phyloP scores from a whole-genome alignment of 345 rosid genomes.

The Populus alba region DNA sequence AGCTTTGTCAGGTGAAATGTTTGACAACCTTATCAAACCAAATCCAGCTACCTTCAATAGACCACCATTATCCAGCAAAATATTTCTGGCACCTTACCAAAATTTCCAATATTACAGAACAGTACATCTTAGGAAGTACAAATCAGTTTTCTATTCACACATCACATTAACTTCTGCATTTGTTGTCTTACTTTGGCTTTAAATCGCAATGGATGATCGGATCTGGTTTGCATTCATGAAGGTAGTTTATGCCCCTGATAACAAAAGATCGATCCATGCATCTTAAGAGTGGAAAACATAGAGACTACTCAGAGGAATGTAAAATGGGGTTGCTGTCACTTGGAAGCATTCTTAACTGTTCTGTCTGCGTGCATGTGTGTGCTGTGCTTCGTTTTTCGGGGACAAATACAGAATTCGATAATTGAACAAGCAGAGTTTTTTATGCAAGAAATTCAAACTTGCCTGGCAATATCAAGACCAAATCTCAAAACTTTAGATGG shows the following conservation, averaged over 20 bases:
- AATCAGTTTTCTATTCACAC: conserved; percentile 8
- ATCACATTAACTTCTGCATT: conserved; percentile 43
- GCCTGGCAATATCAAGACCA: conserved; percentile 91
- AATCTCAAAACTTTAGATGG: conserved; percentile 74
- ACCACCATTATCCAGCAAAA: conserved; percentile 94
- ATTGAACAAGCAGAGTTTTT: background rate
- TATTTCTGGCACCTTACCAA: conserved; percentile 99
- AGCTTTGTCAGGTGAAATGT: conserved; percentile 56
- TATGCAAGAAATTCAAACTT: conserved; percentile 23
- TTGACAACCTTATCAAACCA: conserved; percentile 62
- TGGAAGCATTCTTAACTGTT: background rate
- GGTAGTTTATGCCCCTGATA: conserved; percentile 60
- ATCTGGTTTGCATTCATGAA: conserved; percentile 77
- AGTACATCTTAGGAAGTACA: conserved; percentile 24
- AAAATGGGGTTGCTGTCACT: background rate
- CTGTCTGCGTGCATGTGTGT: background rate
- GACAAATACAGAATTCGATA: background rate
- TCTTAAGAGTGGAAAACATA: conserved; percentile 5
- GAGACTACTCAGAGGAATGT: background rate
- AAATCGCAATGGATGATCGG: conserved; percentile 85
- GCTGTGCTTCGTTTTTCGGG: background rate
- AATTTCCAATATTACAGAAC: conserved; percentile 73
- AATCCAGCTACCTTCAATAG: conserved; percentile 84
- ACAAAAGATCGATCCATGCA: conserved; percentile 25
- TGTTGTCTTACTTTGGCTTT: conserved; percentile 88